Percentiles rank a stretch among this genome's conserved stretches.
Conservation (phyloP, 192 early-diverging fungal species). For the Allomyces macrogynus region DNA sequence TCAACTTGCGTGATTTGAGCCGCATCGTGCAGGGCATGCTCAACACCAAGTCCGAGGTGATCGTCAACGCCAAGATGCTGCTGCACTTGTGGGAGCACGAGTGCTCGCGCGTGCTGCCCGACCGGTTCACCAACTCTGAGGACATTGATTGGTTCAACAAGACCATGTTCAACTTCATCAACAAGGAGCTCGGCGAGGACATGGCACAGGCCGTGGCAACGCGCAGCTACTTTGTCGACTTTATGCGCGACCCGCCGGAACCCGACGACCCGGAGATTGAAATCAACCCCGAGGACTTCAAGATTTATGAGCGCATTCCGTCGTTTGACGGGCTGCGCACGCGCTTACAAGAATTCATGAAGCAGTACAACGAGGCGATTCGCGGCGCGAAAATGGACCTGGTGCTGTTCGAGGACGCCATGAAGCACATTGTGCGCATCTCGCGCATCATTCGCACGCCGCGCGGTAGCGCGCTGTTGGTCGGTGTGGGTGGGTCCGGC, state of each 20-base stretch:
- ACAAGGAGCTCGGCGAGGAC: slow-evolving; percentile 69
- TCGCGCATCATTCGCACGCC: slow-evolving; percentile 93
- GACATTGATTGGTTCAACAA: slow-evolving; percentile 86
- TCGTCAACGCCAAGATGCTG: slow-evolving; percentile 54
- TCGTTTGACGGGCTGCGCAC: slow-evolving; percentile 80
- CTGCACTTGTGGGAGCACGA: slow-evolving; percentile 97
- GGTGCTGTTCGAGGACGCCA: slow-evolving; percentile 90
- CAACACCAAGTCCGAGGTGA: slow-evolving; percentile 69
- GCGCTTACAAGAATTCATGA: slow-evolving; percentile 92
- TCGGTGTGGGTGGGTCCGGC: slow-evolving; percentile 91
- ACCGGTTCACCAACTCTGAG: slow-evolving; percentile 70
- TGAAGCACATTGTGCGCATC: slow-evolving; percentile 93
- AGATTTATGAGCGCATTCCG: slow-evolving; percentile 64
- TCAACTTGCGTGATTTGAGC: slow-evolving; percentile 96
- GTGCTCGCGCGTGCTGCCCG: slow-evolving; percentile 89
- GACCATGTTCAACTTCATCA: slow-evolving; percentile 57
- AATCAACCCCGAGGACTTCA: slow-evolving; percentile 37
- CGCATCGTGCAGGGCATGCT: slow-evolving; percentile 95
- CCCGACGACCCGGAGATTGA: not conserved
- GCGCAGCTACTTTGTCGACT: slow-evolving; percentile 93
- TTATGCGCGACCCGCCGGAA: slow-evolving; percentile 57
- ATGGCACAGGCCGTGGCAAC: slow-evolving; percentile 51
- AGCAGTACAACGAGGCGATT: slow-evolving; percentile 88
- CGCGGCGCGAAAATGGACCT: slow-evolving; percentile 29
- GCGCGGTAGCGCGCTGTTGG: slow-evolving; percentile 92